Evolutionary conservation across 768 basidiomycete genomes (phyloP), one percentile per base, ranked within the genome.

Genomic region (Cystofilobasidium macerans): DNA sequence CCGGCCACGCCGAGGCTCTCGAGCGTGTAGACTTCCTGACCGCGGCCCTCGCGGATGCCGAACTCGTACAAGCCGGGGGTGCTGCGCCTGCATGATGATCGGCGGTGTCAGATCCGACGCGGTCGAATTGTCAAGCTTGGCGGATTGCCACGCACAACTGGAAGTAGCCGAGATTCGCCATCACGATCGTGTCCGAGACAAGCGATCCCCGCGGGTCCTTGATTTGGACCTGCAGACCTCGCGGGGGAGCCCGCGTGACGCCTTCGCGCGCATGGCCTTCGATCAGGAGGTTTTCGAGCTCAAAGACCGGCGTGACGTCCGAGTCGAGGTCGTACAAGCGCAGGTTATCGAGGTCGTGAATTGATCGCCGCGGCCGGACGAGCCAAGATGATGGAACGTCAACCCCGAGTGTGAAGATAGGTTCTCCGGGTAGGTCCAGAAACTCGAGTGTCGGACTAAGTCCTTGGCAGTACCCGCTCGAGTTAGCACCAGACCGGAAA

Each of bases 271-370:
- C 91, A 71, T 98, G 94, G 2, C 95, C 95, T 73, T 97, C 94
- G 51, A 97, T 82, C 57, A 98, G 84, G 26, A 99, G 81, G 70
- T 90, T 87, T 71, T 97, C 91, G 8, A 98, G 84, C 59, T 85
- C 84, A 78, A 92, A 95, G 14, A 67, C 65, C 33, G 76, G 69
- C 48, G 75, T 70, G 18, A 75, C 63, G 12, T 75, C 72, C 1
- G 70, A 45, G 18, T 82, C 78, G 3, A 94, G 80, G 51, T 82
- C 81, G 14, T 80, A 81, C 9, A 98, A 82, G 53, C 92, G 88
- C 65, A 99, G 86, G 75, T 99, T 99, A 78, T 99, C 94, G 32
- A 98, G 82, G 74, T 99, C 94, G 70, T 95, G 89, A 1, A 85
- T 79, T 0, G 93, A 87, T 72, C 89, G 85, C 16, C 84, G 83